Evolutionary conservation across 2,329 filamentous ascomycete genomes (phyloP).

Genomic region (Paracorniculantispora psalliotae): DNA sequence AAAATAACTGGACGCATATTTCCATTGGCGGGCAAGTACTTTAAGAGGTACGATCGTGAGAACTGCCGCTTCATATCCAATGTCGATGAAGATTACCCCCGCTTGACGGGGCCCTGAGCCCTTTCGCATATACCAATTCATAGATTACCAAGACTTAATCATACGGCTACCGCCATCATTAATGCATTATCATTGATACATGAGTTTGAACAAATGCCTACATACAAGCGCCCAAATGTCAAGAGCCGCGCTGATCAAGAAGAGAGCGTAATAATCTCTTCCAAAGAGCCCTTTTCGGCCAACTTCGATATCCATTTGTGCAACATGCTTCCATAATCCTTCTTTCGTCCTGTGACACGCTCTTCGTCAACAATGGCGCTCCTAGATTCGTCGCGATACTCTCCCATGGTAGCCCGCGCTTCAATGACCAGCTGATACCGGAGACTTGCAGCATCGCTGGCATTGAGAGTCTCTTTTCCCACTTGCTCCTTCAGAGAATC

Average conservation of each 20-base stretch:
- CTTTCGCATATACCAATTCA: background rate
- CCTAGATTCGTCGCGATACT: constrained; percentile 45
- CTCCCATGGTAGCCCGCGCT: constrained; percentile 36
- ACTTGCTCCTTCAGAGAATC: background rate
- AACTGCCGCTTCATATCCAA: constrained; percentile 77
- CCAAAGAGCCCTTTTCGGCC: constrained; percentile 59
- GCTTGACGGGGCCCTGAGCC: background rate
- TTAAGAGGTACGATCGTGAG: constrained; percentile 74
- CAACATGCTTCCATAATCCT: constrained; percentile 66
- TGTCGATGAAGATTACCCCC: constrained; percentile 69
- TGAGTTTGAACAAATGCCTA: background rate
- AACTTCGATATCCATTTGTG: constrained; percentile 65
- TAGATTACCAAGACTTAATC: background rate
- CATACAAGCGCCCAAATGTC: background rate
- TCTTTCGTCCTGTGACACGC: constrained; percentile 50
- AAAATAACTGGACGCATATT: constrained; percentile 55
- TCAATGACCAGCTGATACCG: constrained; percentile 36
- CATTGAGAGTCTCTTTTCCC: constrained; percentile 5
- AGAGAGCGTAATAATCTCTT: constrained; percentile 31
- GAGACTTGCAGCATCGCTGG: constrained; percentile 28
- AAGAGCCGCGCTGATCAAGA: constrained; percentile 6
- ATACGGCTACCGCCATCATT: background rate
- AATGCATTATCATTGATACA: background rate
- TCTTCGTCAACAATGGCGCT: constrained; percentile 43
- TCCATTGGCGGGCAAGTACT: constrained; percentile 73